Evolutionary conservation across 2,329 filamentous ascomycete genomes (phyloP), one percentile per base, ranked within the genome.

Genomic region (Fusarium beomiforme): DNA sequence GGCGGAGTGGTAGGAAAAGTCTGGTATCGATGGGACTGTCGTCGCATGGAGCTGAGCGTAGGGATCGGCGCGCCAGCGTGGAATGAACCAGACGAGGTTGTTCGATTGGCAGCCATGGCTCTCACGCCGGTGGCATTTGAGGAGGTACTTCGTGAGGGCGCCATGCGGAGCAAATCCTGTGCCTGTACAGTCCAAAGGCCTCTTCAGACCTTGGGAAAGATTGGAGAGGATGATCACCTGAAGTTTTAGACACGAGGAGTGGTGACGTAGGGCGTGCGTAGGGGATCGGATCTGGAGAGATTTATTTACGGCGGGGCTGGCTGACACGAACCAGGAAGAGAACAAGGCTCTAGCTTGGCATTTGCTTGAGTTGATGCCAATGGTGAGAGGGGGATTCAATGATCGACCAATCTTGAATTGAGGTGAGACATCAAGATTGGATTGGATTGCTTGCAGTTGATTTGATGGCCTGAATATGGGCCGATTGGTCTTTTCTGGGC

Each of bases 1-100:
- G 93, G 92, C 19, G 93, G 92, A 36, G 89, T 86, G 1, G 91
- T 92, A 5, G 93, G 92, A 75, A 96, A 95, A 10, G 93, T 95
- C 76, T 95, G 92, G 81, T 95, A 96, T 78, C 91, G 90, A 71
- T 90, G 84, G 10, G 80, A 79, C 26, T 80, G 78, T 17, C 83
- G 83, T 39, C 84, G 82, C 44, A 81, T 49, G 51, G 78, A 64
- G 59, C 75, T 70, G 53, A 81, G 54, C 11, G 80, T 78, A 4
- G 84, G 85, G 43, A 87, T 84, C 8, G 85, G 83, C 5, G 84
- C 84, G 67, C 85, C 86, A 44, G 85, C 85, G 72, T 87, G 85
- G 73, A 87, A 86, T 2, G 85, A 87, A 33, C 84, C 84, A 1
- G 83, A 80, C 4, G 84, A 83, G 5, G 71, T 44, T 6, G 77